These are phyloP conservation scores for Umbelopsis vinacea DNA, from an alignment of 192 early-diverging fungal genomes.

Conservation along the genomic window DNA sequence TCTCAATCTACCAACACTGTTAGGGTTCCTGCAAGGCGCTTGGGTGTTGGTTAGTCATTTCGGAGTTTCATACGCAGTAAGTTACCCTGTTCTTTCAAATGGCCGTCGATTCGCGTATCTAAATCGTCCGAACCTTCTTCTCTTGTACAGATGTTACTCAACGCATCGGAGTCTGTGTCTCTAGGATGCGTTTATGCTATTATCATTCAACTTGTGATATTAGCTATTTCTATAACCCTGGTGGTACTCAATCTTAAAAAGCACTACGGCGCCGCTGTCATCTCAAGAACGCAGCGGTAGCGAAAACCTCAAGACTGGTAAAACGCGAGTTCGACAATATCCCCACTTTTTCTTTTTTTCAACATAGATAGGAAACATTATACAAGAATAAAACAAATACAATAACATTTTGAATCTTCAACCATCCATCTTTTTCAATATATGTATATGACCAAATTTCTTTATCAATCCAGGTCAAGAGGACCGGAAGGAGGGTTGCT, in stretches of 20 bases:
- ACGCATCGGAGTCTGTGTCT: slow-evolving; percentile 35
- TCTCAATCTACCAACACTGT: slow-evolving; percentile 22
- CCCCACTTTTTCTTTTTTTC: not conserved
- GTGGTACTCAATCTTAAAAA: slow-evolving; percentile 19
- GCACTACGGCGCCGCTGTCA: slow-evolving; percentile 1
- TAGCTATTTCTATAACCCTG: slow-evolving; percentile 23
- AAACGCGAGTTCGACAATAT: not conserved
- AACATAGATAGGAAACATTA: slow-evolving; percentile 6
- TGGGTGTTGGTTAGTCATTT: slow-evolving; percentile 66
- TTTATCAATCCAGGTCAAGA: slow-evolving; percentile 7
- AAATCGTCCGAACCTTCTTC: no score
- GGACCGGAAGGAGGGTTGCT: not conserved
- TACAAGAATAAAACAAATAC: slow-evolving; percentile 7
- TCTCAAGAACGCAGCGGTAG: not conserved
- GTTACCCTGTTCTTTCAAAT: slow-evolving; percentile 13
- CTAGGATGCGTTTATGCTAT: slow-evolving; percentile 51
- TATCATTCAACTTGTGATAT: slow-evolving; percentile 30
- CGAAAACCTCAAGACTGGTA: not conserved
- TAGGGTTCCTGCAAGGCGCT: slow-evolving; percentile 45
- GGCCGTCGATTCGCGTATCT: not conserved
- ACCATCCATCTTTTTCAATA: not conserved
- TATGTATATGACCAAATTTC: not conserved
- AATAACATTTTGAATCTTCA: not conserved
- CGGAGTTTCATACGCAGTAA: slow-evolving; percentile 70
- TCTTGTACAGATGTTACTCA: slow-evolving; percentile 48